phyloP scores from a whole-genome alignment of 768 basidiomycete genomes.

The Tremella fuciformis region DNA sequence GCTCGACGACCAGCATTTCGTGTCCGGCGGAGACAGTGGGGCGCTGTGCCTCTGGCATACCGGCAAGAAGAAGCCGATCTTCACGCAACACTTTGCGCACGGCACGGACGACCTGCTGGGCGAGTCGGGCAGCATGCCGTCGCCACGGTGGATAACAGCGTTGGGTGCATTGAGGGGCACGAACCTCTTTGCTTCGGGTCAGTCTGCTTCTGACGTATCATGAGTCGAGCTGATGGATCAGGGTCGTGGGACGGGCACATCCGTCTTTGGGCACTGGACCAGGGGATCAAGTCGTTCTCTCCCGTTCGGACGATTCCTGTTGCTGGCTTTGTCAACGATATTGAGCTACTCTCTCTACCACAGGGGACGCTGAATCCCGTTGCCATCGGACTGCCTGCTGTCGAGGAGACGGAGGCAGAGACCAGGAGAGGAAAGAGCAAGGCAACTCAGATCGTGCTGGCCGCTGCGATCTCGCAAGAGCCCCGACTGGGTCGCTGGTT shows the following conservation, averaged over 20 bases:
- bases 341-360: constrained; percentile 69
- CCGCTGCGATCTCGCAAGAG: constrained; percentile 82
- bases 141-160: constrained; percentile 87
- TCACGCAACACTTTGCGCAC: constrained; percentile 79
- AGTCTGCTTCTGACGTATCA: constrained; percentile 33
- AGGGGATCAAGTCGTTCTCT: constrained; percentile 70
- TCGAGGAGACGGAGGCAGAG: constrained; percentile 7
- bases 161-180: constrained; percentile 80
- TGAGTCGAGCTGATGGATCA: constrained; percentile 45
- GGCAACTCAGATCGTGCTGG: constrained; percentile 58
- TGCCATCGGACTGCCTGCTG: constrained; percentile 33
- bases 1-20: constrained; percentile 89
- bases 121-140: constrained; percentile 66
- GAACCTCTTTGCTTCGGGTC: constrained; percentile 86
- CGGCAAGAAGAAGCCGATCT: constrained; percentile 90
- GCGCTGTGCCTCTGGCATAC: constrained; percentile 91
- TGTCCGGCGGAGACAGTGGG: constrained; percentile 93
- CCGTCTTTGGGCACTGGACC: constrained; percentile 85
- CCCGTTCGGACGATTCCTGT: constrained; percentile 64
- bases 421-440: constrained; percentile 8
- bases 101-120: constrained; percentile 60
- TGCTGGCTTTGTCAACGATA: constrained; percentile 81
- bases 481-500: constrained; percentile 88
- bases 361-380: constrained; percentile 56
- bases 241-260: constrained; percentile 92